Base-by-base conservation (phyloP, 345 rosid genomes). In the Ceriops zippeliana region DNA sequence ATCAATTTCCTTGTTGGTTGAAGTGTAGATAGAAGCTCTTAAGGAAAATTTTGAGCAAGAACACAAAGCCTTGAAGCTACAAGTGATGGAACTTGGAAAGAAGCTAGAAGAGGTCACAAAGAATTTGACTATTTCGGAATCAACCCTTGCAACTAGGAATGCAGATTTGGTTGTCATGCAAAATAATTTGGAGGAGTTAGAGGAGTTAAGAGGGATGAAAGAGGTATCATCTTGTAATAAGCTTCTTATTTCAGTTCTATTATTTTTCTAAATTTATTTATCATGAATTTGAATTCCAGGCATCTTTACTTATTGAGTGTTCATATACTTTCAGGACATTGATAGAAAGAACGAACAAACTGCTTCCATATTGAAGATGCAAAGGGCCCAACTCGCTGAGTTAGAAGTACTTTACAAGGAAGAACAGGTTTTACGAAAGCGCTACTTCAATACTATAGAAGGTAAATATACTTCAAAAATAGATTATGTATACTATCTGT, bases 331-430 rank as follows among this genome's bases (percentile, higher is more conserved):
- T 66, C 66, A 93, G 99, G 99, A 95, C 80, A 95, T 90, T 70
- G 97, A 95, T 75, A 80, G 97, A 79, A 95, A 95, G 78, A 95
- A 95, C 73, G 96, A 95, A 76, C 97, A 90, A 83, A 95, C 97
- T 73, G 97, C 99, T 74, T 83, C 93, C 66, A 91, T 95, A 79
- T 78, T 95, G 83, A 95, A 87, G 85, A 91, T 87, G 97, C 99
- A 95, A 75, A 96, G 87, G 62, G 79, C 86, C 71, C 97, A 89
- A 86, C 89, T 95, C 76, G 89, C 90, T 54, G 99, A 91, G 81
- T 77, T 91, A 58, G 99, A 95, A 79, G 72, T 66, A 7, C 88
- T 89, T 63, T 95, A 95, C 42, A 95, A 91, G 77, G 96, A 95
- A 79, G 99, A 95, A 68, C 97, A 95, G 79, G 73, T 89, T 73